Evolutionary conservation across 106 monocot species (phyloP).

Genomic region (Dendrobium huoshanense): DNA sequence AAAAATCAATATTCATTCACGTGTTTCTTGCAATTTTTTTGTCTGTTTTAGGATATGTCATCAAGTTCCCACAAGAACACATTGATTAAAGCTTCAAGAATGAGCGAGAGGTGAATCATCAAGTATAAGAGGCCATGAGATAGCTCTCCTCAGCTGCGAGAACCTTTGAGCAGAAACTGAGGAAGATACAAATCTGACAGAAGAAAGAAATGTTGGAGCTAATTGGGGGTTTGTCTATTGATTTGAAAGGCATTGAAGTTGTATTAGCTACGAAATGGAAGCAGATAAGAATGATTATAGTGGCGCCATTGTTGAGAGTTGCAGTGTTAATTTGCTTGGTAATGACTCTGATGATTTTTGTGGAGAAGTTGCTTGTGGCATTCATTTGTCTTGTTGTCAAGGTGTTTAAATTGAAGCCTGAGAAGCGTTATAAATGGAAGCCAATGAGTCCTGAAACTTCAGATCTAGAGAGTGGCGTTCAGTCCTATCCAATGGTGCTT

Average conservation of each 20-base stretch:
- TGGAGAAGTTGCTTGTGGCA: conserved; percentile 23
- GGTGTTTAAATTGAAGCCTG: conserved; percentile 23
- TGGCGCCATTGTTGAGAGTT: conserved; percentile 23
- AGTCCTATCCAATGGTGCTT: conserved; percentile 28
- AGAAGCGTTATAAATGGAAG: conserved; percentile 29
- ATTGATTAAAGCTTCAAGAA: too few species aligned
- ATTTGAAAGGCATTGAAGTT: background rate
- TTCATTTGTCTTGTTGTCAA: conserved; percentile 20
- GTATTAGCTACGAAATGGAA: background rate
- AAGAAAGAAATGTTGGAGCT: background rate
- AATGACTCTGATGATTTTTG: conserved; percentile 28
- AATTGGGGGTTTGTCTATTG: too few species aligned
- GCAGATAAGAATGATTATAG: conserved; percentile 4
- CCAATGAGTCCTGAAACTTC: background rate
- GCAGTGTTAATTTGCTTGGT: conserved; percentile 19
- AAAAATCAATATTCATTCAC: too few species aligned
- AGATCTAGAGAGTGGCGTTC: conserved; percentile 19
- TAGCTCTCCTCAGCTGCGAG: background rate
- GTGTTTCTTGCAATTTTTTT: too few species aligned
- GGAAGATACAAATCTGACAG: background rate
- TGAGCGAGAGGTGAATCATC: too few species aligned
- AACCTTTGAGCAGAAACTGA: background rate
- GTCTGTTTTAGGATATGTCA: too few species aligned
- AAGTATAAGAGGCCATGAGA: background rate
- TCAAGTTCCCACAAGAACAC: too few species aligned